Base-by-base conservation (phyloP, 192 early-diverging fungal genomes). In the Backusella morwellensis region DNA sequence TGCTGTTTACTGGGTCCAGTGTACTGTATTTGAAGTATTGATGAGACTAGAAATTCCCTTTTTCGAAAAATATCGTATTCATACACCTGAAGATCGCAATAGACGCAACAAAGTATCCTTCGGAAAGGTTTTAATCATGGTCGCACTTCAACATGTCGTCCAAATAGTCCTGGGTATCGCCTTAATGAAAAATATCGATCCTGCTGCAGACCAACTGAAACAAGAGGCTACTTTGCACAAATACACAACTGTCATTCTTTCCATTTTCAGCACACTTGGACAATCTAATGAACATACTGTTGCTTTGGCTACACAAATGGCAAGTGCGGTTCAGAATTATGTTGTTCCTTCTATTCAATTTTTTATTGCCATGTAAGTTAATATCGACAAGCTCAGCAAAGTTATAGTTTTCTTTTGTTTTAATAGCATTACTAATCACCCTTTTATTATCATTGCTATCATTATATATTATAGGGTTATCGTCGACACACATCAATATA, bases 51-150 rank as follows among this genome's bases (percentile, higher is more conserved):
- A 91, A 68, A 78, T 91, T 50, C 86, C 90, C 8, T 87, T 87
- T 69, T 83, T 93, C 52, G 93, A 95, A 76, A 84, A 91, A 77
- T 93, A 94, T 78, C 84, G 92, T 40, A 88, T 95, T 78, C 81
- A 92, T 77, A 72, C 85, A 80, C 80, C 89, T 72, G 79, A 85
- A 59, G 83, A 86, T 68, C 56, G 73, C n/a, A 14, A 70, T 70
- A 86, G 72, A 35, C 80, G 81, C 15, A 95, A 95, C 77, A 89
- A 89, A 70, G 91, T 95, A 7, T 89, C 92, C 0, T 81, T 91
- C 15, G 36, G 68, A 19, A 86, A 92, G 29, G 93, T 95, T 6
- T 70, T 94, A 38, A 72, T 82, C 35, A 84, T 86, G 40, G 91
- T 93, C 32, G 83, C 90, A 35, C 68, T 95, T 35, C 92, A 93